Evolutionary conservation across 352 stramenopile species (phyloP).

Genomic region (Thraustochytrium sp.): DNA sequence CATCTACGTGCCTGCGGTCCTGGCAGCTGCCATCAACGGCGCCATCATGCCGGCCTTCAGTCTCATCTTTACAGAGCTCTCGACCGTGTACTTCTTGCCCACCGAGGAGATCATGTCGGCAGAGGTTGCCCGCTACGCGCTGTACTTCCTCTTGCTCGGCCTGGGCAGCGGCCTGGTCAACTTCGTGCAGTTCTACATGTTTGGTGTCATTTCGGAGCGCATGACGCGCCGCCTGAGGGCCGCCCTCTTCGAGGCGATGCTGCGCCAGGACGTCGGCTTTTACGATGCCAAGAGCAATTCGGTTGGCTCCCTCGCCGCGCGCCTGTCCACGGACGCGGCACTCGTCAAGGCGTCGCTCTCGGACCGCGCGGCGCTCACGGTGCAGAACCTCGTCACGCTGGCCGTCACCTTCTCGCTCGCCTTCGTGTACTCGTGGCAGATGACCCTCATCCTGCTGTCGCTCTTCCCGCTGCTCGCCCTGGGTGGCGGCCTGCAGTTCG

Average conservation of each 20-base stretch:
- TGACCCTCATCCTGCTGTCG: constrained; percentile 63
- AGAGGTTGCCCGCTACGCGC: neutral
- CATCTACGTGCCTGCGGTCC: constrained; percentile 15
- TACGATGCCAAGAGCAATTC: constrained; percentile 69
- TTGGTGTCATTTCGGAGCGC: constrained; percentile 56
- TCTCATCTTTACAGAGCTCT: constrained; percentile 26
- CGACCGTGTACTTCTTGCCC: constrained; percentile 22
- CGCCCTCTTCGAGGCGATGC: constrained; percentile 58
- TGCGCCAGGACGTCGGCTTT: constrained; percentile 69
- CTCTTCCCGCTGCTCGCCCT: constrained; percentile 62
- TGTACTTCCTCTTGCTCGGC: constrained; percentile 56
- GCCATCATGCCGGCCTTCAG: constrained; percentile 29
- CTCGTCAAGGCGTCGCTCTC: constrained; percentile 67
- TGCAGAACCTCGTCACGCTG: constrained; percentile 59
- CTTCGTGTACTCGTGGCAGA: constrained; percentile 60
- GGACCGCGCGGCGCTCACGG: constrained; percentile 56
- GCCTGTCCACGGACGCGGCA: constrained; percentile 65
- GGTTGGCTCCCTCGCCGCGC: constrained; percentile 61
- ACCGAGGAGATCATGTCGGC: constrained; percentile 22
- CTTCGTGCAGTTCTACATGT: constrained; percentile 58
- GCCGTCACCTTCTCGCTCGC: constrained; percentile 61
- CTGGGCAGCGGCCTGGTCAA: constrained; percentile 54
- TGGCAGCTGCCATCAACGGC: constrained; percentile 14
- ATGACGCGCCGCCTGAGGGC: constrained; percentile 57
- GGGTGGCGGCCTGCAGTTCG: constrained; percentile 48